phyloP scores from a whole-genome alignment of 345 rosid genomes.

The Populus euphratica region DNA sequence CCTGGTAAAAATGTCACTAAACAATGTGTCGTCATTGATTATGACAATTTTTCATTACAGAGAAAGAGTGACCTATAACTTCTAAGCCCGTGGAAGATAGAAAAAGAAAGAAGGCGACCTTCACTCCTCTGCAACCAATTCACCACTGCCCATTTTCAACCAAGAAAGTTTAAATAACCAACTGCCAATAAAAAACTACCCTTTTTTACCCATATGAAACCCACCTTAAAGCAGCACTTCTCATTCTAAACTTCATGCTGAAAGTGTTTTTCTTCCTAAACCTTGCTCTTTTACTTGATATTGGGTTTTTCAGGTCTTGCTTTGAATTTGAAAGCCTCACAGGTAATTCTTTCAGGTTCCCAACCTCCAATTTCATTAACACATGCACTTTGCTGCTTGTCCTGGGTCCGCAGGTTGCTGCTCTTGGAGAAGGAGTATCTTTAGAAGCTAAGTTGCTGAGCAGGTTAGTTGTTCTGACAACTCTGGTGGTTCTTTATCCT shows the following conservation, averaged over 20 bases:
- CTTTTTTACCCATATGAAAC: neutral
- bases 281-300: neutral
- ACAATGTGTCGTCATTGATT: neutral
- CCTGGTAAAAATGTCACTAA: neutral
- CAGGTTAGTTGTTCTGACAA: constrained; percentile 17
- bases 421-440: constrained; percentile 34
- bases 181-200: neutral
- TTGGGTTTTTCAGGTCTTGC: neutral
- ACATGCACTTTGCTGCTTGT: neutral
- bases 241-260: neutral
- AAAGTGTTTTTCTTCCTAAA: neutral
- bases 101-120: neutral
- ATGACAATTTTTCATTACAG: neutral
- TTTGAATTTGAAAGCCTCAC: neutral
- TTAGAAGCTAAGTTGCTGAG: constrained; percentile 34
- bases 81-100: neutral
- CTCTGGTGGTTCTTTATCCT: neutral
- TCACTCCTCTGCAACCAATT: neutral
- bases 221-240: neutral
- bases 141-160: neutral
- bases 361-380: neutral
- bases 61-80: neutral
- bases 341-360: neutral
- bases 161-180: neutral
- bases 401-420: constrained; percentile 32